Base-by-base conservation (phyloP, 2,329 filamentous ascomycete genomes). In the Tetracladium maxilliforme region DNA sequence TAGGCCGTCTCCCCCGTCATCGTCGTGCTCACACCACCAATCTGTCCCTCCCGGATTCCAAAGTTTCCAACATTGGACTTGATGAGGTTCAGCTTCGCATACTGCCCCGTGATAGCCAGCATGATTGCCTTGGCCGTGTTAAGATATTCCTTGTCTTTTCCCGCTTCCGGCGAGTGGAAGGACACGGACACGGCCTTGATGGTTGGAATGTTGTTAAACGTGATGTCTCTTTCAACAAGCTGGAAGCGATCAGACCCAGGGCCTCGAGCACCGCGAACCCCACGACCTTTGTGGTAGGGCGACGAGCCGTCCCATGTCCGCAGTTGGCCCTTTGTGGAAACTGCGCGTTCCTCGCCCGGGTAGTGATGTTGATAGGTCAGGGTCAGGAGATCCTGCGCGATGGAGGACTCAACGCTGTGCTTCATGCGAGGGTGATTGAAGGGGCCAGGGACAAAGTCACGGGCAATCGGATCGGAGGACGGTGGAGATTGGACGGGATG, bases 251-350 rank as follows among this genome's bases (percentile, higher is more conserved):
- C 71, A 35, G 72, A 69, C n/a, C n/a, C n/a, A n/a, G n/a, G n/a
- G 36, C 90, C 90, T 42, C 87, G 70, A 5, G 90, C 90, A 2
- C 77, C 81, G 35, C 90, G 75, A 36, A 81, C 69, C 5, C 81
- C 78, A 40, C 90, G 69, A 52, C 92, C 92, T 58, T 84, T 82
- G 62, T 86, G 86, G 56, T 98, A 98, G 3, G 87, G 90, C 6
- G 82, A 92, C 26, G 77, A 80, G 40, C 77, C 86, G 32, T 87
- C 78, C 90, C 90, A 98, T 40, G 67, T 57, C 29, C 90, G 71
- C 39, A 95, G 58, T n/a, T n/a, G n/a, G n/a, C n/a, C n/a, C n/a
- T n/a, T n/a, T n/a, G n/a, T n/a, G n/a, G n/a, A n/a, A n/a, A n/a
- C n/a, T n/a, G n/a, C n/a, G 33, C 81, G 72, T 32, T 82, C 70